Conservation (phyloP, 2,329 filamentous ascomycete species). For the Aureobasidium sp. region DNA sequence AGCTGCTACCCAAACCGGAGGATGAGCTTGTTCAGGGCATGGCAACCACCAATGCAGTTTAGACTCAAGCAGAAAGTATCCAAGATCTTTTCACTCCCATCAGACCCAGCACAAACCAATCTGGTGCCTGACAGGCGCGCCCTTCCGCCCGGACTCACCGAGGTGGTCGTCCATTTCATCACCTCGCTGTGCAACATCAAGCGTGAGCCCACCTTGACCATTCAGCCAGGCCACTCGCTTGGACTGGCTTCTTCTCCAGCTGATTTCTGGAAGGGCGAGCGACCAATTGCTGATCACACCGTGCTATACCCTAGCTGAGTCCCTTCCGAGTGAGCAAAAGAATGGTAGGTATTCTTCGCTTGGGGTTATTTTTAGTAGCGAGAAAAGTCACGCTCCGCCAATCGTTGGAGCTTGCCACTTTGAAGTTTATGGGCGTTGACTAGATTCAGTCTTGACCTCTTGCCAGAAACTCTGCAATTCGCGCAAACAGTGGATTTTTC, state of each 20-base stretch:
- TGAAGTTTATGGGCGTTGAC: slow-evolving; percentile 1
- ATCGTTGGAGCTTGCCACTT: slow-evolving; percentile 9
- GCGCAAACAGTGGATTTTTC: background rate
- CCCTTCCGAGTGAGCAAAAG: slow-evolving; percentile 3
- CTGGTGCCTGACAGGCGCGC: slow-evolving; percentile 6
- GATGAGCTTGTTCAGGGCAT: slow-evolving; percentile 9
- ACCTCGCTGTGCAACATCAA: slow-evolving; percentile 5
- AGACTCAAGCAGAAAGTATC: slow-evolving; percentile 6
- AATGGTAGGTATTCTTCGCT: slow-evolving; percentile 2
- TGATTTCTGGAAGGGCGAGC: background rate
- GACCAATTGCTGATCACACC: slow-evolving; percentile 8
- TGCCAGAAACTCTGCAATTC: slow-evolving; percentile 1
- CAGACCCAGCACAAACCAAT: slow-evolving; percentile 5
- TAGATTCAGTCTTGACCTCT: background rate
- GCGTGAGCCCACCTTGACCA: background rate
- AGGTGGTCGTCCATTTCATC: slow-evolving; percentile 10
- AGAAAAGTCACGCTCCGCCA: slow-evolving; percentile 1
- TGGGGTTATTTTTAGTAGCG: slow-evolving; percentile 12
- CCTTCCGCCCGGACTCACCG: slow-evolving; percentile 5
- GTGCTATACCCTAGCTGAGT: background rate
- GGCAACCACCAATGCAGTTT: slow-evolving; percentile 6
- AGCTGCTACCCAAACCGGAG: slow-evolving; percentile 10
- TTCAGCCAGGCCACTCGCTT: background rate
- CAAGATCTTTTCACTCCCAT: background rate
- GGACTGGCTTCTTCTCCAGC: background rate